Percentiles rank a stretch among this genome's conserved stretches.
phyloP scores from a whole-genome alignment of 257 asterid species.

The Rubia yunnanensis region DNA sequence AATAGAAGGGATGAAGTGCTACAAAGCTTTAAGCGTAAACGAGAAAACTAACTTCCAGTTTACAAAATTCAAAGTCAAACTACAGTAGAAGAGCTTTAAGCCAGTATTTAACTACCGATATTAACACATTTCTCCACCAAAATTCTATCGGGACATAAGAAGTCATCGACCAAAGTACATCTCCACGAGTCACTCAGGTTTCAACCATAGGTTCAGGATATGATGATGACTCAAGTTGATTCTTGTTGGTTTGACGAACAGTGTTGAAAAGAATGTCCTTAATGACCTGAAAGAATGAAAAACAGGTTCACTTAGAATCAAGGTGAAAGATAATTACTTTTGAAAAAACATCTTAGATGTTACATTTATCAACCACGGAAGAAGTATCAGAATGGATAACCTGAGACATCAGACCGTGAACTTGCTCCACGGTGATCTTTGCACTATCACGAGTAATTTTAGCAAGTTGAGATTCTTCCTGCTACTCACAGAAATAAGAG shows the following conservation, averaged over 20 bases:
- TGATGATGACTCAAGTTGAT: constrained; percentile 49
- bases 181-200: constrained; percentile 28
- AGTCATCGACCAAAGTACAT: not conserved
- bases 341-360: not conserved
- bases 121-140: not conserved
- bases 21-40: not conserved
- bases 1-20: not conserved
- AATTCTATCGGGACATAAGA: not conserved
- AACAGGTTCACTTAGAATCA: not conserved
- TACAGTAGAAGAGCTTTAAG: not conserved
- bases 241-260: constrained; percentile 49
- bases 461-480: constrained; percentile 93
- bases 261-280: constrained; percentile 92
- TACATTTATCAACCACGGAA: not conserved
- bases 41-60: not conserved
- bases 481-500: constrained; percentile 17
- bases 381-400: constrained; percentile 21
- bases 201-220: constrained; percentile 93
- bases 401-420: constrained; percentile 98
- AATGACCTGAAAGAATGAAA: constrained; percentile 50
- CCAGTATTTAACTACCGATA: not conserved
- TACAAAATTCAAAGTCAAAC: not conserved
- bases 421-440: constrained; percentile 96
- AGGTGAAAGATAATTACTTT: not conserved
- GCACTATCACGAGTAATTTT: constrained; percentile 94